phyloP scores from a whole-genome alignment of 1,139 yeast genomes.

The Geotrichum europaeum region DNA sequence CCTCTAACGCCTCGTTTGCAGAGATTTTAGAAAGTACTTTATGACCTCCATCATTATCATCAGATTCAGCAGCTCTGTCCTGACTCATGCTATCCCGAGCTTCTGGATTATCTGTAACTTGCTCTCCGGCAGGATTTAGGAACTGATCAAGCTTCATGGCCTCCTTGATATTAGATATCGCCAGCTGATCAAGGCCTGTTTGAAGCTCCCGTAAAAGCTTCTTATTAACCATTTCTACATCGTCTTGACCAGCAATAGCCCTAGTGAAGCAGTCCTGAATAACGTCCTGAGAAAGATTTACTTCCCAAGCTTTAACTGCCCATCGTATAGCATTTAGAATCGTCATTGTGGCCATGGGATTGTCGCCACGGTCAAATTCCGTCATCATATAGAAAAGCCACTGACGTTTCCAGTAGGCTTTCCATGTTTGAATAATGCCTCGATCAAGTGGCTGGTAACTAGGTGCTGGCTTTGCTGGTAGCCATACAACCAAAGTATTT shows the following conservation, averaged over 20 bases:
- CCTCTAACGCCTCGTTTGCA: conserved; percentile 6
- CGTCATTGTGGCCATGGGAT: background rate
- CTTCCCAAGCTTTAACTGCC: background rate
- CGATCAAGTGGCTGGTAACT: background rate
- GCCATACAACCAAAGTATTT: background rate
- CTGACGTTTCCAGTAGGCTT: background rate
- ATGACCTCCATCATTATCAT: background rate
- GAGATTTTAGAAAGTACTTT: conserved; percentile 2
- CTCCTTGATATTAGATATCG: background rate
- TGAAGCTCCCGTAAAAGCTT: background rate
- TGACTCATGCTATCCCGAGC: conserved; percentile 1
- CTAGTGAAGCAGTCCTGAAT: background rate
- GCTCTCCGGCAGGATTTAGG: conserved; percentile 4
- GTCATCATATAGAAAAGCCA: background rate
- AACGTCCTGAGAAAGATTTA: background rate
- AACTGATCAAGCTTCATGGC: background rate
- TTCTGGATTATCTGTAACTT: conserved; percentile 2
- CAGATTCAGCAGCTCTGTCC: conserved; percentile 4
- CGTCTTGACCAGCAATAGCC: background rate
- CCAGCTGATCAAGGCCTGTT: background rate
- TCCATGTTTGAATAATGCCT: background rate
- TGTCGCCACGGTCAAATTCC: background rate
- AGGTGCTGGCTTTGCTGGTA: background rate
- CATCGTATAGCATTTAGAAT: background rate
- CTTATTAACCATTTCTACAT: background rate